These are phyloP conservation scores for Podaxis carcinomalis DNA, from an alignment of 768 basidiomycete species.

Conservation along the genomic window DNA sequence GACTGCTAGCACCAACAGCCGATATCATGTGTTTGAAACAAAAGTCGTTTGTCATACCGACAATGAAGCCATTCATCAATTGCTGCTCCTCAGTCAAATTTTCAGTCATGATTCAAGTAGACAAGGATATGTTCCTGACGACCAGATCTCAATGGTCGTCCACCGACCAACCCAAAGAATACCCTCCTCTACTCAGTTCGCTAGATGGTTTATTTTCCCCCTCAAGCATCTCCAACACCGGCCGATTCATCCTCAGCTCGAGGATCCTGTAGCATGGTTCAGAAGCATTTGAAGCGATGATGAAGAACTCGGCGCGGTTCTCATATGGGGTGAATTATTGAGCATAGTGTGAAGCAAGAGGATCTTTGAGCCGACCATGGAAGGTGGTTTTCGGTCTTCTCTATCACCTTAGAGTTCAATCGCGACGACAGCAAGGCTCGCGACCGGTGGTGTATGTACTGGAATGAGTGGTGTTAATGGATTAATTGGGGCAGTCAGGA, in stretches of 20 bases:
- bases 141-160: conserved; percentile 44
- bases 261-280: conserved; percentile 87
- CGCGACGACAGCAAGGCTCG: not conserved
- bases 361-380: not conserved
- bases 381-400: not conserved
- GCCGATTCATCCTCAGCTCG: conserved; percentile 50
- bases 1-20: no score
- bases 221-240: conserved; percentile 90
- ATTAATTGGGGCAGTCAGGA: no score
- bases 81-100: conserved; percentile 87
- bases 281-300: conserved; percentile 86
- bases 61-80: conserved; percentile 70
- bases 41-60: conserved; percentile 96
- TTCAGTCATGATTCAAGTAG: conserved; percentile 71
- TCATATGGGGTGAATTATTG: conserved; percentile 93
- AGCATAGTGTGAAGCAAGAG: conserved; percentile 26
- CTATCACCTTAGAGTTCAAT: not conserved
- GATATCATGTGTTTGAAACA: conserved; percentile 57
- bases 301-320: conserved; percentile 84
- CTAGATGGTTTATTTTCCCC: conserved; percentile 90
- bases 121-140: conserved; percentile 89
- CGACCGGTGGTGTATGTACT: not conserved
- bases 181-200: conserved; percentile 72
- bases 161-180: conserved; percentile 83
- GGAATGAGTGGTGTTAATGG: not conserved